These are phyloP conservation scores for Fraxinus greggii DNA, from an alignment of 305 asterid genomes.

Conservation along the genomic window DNA sequence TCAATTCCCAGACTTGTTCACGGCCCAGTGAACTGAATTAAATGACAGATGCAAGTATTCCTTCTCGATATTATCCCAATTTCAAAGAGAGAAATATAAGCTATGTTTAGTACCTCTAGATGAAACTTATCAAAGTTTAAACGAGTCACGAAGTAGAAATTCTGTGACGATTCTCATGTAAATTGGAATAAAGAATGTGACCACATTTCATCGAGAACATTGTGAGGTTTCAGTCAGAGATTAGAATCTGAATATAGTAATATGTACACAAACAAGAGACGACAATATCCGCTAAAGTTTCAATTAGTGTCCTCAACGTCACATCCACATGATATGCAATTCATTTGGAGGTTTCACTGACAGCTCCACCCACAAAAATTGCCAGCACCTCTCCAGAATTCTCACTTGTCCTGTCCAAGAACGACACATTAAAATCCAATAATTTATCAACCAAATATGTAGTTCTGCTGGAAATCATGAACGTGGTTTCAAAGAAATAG, in stretches of 20 bases:
- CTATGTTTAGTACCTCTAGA: neutral
- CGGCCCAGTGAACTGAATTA: neutral
- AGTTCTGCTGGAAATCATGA: neutral
- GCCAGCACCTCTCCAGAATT: conserved; percentile 16
- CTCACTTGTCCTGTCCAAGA: conserved; percentile 38
- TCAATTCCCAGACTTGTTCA: neutral
- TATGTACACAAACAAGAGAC: neutral
- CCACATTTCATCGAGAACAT: neutral
- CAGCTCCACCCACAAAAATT: neutral
- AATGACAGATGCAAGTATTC: neutral
- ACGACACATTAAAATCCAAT: neutral
- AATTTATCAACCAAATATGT: neutral
- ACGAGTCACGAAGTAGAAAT: neutral
- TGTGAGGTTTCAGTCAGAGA: conserved; percentile 6
- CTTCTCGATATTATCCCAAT: neutral
- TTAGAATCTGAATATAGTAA: conserved; percentile 13
- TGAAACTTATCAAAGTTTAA: neutral
- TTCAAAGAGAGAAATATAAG: neutral
- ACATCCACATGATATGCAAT: neutral
- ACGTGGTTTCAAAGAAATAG: neutral
- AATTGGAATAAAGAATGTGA: neutral
- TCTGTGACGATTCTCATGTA: neutral
- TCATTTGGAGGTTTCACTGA: neutral
- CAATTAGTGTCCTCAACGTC: neutral
- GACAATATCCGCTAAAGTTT: neutral